phyloP scores from a whole-genome alignment of 1,284 basidiomycete genomes.

The Stygiomarasmius scandens region DNA sequence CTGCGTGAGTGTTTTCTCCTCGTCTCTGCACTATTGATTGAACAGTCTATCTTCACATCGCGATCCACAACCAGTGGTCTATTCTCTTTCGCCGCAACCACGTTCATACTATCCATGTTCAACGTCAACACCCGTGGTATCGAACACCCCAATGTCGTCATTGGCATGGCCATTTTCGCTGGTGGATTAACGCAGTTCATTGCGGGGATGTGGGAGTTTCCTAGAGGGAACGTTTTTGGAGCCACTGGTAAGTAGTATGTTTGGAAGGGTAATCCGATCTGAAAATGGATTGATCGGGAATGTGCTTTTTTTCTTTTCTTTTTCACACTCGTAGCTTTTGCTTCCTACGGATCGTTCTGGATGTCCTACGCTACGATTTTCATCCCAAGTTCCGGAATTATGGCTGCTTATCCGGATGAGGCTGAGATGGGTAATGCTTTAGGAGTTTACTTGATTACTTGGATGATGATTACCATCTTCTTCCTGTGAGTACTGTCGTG shows the following conservation, averaged over 20 bases:
- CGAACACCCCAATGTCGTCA: constrained; percentile 67
- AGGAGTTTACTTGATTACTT: constrained; percentile 67
- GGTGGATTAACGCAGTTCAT: constrained; percentile 83
- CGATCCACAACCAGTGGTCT: constrained; percentile 44
- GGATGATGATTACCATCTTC: constrained; percentile 51
- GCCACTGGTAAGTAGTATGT: constrained; percentile 58
- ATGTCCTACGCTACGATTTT: constrained; percentile 71
- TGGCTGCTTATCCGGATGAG: constrained; percentile 45
- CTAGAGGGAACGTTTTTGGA: constrained; percentile 71
- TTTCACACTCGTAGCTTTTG: constrained; percentile 50
- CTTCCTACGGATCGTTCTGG: constrained; percentile 79
- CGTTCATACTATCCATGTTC: constrained; percentile 71
- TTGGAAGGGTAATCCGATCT: no score
- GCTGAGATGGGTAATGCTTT: constrained; percentile 58
- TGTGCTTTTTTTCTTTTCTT: no score
- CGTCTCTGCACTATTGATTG: not conserved
- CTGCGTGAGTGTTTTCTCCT: constrained; percentile 43
- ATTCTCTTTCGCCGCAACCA: constrained; percentile 75
- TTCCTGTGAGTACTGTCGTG: constrained; percentile 30
- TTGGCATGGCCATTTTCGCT: constrained; percentile 82
- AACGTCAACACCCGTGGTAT: constrained; percentile 60
- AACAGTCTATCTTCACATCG: not conserved
- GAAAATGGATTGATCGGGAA: no score
- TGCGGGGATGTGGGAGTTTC: constrained; percentile 84
- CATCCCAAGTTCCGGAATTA: constrained; percentile 65